A percentile compares a stretch with the other conserved stretches of the same genome.
Conservation (phyloP, 108 stramenopile species). For the Mayamaea pseudoterrestris region DNA sequence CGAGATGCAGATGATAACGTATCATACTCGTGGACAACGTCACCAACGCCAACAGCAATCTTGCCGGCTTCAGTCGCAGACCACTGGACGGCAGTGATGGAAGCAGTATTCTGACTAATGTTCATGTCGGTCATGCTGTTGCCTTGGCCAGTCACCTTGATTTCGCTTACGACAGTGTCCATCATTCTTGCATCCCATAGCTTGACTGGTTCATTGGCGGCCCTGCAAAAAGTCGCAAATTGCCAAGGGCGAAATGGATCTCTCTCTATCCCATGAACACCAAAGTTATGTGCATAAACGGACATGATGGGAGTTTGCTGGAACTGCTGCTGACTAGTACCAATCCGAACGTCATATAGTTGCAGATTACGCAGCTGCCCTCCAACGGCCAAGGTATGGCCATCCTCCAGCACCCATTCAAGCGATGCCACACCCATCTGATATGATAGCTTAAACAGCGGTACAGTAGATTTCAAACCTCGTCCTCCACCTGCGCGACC, state of each 20-base stretch:
- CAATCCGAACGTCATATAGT: constrained; percentile 59
- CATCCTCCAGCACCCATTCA: constrained; percentile 43
- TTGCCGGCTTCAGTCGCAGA: background rate
- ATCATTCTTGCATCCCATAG: constrained; percentile 62
- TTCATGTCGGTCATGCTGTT: background rate
- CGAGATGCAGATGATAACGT: background rate
- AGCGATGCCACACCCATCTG: constrained; percentile 55
- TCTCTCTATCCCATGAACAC: constrained; percentile 59
- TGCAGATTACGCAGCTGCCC: constrained; percentile 28
- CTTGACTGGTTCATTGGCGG: constrained; percentile 44
- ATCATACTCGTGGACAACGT: background rate
- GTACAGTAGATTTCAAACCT: too few relatives aligned
- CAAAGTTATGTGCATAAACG: constrained; percentile 48
- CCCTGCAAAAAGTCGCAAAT: constrained; percentile 43
- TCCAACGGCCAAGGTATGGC: constrained; percentile 61
- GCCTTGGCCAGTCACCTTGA: constrained; percentile 14
- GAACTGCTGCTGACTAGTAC: background rate
- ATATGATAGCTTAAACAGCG: constrained; percentile 31
- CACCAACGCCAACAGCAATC: background rate
- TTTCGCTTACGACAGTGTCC: constrained; percentile 52
- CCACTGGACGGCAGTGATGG: background rate
- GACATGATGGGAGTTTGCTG: constrained; percentile 8
- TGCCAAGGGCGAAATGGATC: constrained; percentile 26
- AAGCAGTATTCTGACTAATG: background rate
- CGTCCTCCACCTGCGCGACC: too few relatives aligned